Evolutionary conservation across 2,329 filamentous ascomycete genomes (phyloP).

Genomic region (Clonostachys rosea): DNA sequence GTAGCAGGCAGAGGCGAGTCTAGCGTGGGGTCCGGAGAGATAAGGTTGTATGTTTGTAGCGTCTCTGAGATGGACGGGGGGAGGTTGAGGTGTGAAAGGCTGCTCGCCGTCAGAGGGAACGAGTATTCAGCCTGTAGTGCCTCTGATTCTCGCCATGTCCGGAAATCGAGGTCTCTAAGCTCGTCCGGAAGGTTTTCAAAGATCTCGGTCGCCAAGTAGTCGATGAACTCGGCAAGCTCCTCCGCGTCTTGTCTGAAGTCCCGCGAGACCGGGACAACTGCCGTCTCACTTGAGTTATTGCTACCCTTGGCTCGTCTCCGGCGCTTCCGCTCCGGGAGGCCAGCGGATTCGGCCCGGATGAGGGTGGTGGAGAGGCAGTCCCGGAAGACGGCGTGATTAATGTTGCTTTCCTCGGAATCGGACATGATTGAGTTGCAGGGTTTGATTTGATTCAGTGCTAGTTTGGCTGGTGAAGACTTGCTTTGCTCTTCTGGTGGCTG

Average conservation of each 20-base stretch:
- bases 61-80: conserved; percentile 57
- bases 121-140: conserved; percentile 50
- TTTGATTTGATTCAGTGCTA: too few relatives aligned
- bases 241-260: conserved; percentile 5
- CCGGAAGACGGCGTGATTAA: conserved; percentile 55
- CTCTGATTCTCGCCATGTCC: conserved; percentile 33
- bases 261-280: conserved; percentile 1
- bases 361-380: conserved; percentile 70
- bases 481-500: too few relatives aligned
- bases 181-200: conserved; percentile 60
- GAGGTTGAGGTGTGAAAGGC: conserved; percentile 49
- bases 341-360: conserved; percentile 49
- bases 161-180: conserved; percentile 58
- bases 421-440: too few relatives aligned
- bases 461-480: too few relatives aligned
- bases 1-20: conserved; percentile 25
- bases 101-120: conserved; percentile 44
- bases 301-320: conserved; percentile 6
- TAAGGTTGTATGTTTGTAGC: conserved; percentile 61
- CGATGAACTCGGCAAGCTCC: conserved; percentile 74
- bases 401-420: neutral
- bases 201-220: conserved; percentile 69
- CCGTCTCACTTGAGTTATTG: neutral
- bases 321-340: conserved; percentile 1
- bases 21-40: conserved; percentile 30